Conservation (phyloP, 805 yeast genomes). For the Pichia cabralensis region DNA sequence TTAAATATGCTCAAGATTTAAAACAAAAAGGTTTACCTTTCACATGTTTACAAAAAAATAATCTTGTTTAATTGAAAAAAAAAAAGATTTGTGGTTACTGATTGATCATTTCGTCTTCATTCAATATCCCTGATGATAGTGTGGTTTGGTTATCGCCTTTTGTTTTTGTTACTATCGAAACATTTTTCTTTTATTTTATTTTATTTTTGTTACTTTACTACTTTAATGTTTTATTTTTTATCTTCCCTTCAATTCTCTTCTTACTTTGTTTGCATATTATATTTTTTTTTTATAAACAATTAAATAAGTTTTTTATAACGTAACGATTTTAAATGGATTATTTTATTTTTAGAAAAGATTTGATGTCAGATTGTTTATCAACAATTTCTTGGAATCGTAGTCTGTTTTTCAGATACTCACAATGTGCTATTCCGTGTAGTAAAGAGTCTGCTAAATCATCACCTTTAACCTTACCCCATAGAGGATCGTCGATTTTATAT, state of each 20-base stretch:
- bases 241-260: too few relatives aligned
- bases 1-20: constrained; percentile 21
- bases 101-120: too few relatives aligned
- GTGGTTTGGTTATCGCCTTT: too few relatives aligned
- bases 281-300: too few relatives aligned
- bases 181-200: not conserved
- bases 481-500: constrained; percentile 2
- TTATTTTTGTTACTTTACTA: not conserved
- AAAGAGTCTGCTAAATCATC: constrained; percentile 62
- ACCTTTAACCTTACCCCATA: constrained; percentile 29
- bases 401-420: constrained; percentile 29
- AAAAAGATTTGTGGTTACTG: too few relatives aligned
- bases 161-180: too few relatives aligned
- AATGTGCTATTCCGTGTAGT: constrained; percentile 48
- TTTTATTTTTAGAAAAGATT: too few relatives aligned
- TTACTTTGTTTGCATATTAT: too few relatives aligned
- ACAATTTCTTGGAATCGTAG: constrained; percentile 4
- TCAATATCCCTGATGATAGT: too few relatives aligned
- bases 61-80: constrained; percentile 5
- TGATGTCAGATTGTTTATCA: not conserved
- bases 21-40: constrained; percentile 19
- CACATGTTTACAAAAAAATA: constrained; percentile 7
- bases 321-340: too few relatives aligned
- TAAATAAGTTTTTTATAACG: too few relatives aligned
- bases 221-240: not conserved